Percentiles rank a stretch among this genome's conserved stretches.
Conservation (phyloP, 2,329 filamentous ascomycete species). For the Stenocarpella maydis region DNA sequence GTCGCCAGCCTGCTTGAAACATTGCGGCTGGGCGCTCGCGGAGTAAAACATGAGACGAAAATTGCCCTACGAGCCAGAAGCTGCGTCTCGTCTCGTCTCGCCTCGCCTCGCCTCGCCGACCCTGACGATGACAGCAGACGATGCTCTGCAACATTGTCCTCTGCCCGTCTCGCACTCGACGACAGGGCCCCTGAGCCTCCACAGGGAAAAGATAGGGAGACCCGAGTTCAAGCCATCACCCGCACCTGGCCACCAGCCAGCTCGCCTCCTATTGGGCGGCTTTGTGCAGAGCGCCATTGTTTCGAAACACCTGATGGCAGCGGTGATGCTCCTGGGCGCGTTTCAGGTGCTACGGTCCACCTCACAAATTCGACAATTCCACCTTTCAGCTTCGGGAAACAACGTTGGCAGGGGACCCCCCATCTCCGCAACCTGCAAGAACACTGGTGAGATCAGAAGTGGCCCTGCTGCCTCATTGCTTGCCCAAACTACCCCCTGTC, state of each 20-base stretch:
- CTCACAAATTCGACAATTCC: conserved; percentile 32
- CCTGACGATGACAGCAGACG: conserved; percentile 28
- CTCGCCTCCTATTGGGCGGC: conserved; percentile 30
- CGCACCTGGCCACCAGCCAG: conserved; percentile 11
- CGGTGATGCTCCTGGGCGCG: conserved; percentile 39
- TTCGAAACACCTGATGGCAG: conserved; percentile 36
- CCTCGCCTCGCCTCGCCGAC: conserved; percentile 17
- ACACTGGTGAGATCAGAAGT: conserved; percentile 34
- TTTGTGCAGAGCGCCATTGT: conserved; percentile 35
- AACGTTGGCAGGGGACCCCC: conserved; percentile 22
- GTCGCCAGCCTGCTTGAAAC: conserved; percentile 31
- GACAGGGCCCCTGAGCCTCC: conserved; percentile 20
- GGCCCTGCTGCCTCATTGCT: conserved; percentile 34
- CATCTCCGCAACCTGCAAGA: conserved; percentile 27
- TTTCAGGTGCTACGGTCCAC: conserved; percentile 42
- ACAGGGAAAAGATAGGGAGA: conserved; percentile 26
- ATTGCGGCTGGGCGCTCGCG: conserved; percentile 27
- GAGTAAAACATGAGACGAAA: conserved; percentile 34
- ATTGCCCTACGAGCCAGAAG: conserved; percentile 22
- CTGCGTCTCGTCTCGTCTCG: conserved; percentile 13
- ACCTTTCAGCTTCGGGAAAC: conserved; percentile 33
- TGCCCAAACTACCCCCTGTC: conserved; percentile 25
- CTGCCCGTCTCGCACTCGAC: conserved; percentile 8
- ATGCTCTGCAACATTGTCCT: conserved; percentile 23
- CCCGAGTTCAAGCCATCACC: conserved; percentile 21